phyloP scores from a whole-genome alignment of 345 rosid species.

The Microcos paniculata region DNA sequence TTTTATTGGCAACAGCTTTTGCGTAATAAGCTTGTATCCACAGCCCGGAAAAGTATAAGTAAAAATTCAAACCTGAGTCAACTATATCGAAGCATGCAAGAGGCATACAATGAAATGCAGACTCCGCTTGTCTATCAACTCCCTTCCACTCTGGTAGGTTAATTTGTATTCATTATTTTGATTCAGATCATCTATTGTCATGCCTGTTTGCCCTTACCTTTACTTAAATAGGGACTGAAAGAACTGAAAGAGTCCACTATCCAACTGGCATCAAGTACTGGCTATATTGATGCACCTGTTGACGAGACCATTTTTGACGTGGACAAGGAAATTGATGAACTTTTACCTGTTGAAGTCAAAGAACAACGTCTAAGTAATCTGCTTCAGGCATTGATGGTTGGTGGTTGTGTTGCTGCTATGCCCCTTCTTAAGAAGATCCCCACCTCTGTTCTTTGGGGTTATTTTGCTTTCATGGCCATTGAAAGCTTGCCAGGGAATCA shows the following conservation, averaged over 20 bases:
- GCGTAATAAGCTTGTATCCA: constrained; percentile 57
- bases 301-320: constrained; percentile 83
- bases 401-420: constrained; percentile 90
- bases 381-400: constrained; percentile 90
- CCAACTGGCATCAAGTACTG: constrained; percentile 70
- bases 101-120: constrained; percentile 65
- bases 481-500: constrained; percentile 98
- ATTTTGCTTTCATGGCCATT: constrained; percentile 97
- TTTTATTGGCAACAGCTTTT: constrained; percentile 46
- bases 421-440: constrained; percentile 91
- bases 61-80: constrained; percentile 58
- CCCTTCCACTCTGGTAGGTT: constrained; percentile 51
- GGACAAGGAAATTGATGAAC: constrained; percentile 82
- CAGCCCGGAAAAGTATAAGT: constrained; percentile 55
- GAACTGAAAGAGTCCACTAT: constrained; percentile 87
- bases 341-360: constrained; percentile 87
- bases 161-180: constrained; percentile 12
- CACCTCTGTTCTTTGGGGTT: constrained; percentile 96
- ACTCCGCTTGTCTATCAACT: constrained; percentile 61
- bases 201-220: constrained; percentile 18
- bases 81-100: constrained; percentile 60
- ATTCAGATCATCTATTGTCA: not conserved
- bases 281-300: constrained; percentile 76
- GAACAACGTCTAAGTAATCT: constrained; percentile 94
- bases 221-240: constrained; percentile 62